A percentile compares a stretch with the other conserved stretches of the same genome.
These are phyloP conservation scores for Aethionema arabicum DNA, from an alignment of 345 rosid genomes.

Conservation along the genomic window DNA sequence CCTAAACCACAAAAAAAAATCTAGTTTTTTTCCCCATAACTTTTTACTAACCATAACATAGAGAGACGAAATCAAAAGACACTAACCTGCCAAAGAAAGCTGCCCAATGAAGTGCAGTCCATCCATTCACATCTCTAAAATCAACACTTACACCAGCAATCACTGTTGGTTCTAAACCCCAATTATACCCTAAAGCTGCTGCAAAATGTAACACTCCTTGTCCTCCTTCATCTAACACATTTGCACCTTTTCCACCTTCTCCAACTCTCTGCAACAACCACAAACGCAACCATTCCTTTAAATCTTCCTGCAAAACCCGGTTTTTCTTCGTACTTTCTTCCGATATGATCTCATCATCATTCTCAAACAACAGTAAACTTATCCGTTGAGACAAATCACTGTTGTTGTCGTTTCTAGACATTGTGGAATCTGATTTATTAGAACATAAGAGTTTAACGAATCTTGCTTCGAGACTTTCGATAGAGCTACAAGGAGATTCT, in stretches of 20 bases:
- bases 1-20: too few species aligned
- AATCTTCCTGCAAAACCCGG: conserved; percentile 57
- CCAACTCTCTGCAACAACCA: conserved; percentile 80
- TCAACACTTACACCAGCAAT: conserved; percentile 82
- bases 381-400: conserved; percentile 50
- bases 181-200: conserved; percentile 92
- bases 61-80: not conserved
- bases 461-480: conserved; percentile 52
- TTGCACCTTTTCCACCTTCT: conserved; percentile 91
- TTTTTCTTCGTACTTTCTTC: conserved; percentile 49
- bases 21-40: too few species aligned
- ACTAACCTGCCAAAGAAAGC: conserved; percentile 88
- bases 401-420: conserved; percentile 23
- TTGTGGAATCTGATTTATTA: conserved; percentile 36
- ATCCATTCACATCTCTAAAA: conserved; percentile 88
- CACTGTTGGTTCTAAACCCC: conserved; percentile 87
- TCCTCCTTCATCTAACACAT: conserved; percentile 76
- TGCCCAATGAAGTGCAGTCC: conserved; percentile 99
- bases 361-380: conserved; percentile 62
- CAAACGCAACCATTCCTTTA: conserved; percentile 69
- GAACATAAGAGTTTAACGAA: conserved; percentile 62
- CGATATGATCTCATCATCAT: conserved; percentile 46
- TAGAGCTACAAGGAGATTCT: conserved; percentile 22
- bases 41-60: too few species aligned
- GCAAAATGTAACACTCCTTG: conserved; percentile 95